Percentiles rank a stretch among this genome's conserved stretches.
Conservation (phyloP, 768 basidiomycete genomes). For the Dictyophora rubrovolvata region DNA sequence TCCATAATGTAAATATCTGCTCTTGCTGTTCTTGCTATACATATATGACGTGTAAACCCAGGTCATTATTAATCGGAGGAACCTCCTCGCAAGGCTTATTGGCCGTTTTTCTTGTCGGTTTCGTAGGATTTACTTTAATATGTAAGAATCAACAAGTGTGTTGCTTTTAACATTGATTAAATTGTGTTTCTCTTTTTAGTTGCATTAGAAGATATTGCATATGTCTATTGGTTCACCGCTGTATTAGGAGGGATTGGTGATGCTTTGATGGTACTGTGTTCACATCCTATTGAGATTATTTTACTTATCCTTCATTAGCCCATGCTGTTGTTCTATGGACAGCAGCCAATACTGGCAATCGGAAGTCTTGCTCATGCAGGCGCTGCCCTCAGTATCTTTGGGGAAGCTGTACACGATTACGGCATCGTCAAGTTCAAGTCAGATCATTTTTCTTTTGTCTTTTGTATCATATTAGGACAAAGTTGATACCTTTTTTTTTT, state of each 20-base stretch:
- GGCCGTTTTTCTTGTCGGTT: neutral
- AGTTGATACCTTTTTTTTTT: neutral
- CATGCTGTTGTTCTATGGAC: constrained; percentile 1
- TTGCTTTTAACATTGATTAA: neutral
- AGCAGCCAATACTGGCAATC: constrained; percentile 1
- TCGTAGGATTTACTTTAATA: constrained; percentile 2
- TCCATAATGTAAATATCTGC: neutral
- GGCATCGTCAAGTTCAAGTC: constrained; percentile 2
- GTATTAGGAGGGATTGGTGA: neutral
- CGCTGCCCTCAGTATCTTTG: neutral
- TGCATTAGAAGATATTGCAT: neutral
- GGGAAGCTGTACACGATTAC: neutral
- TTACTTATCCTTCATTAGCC: neutral
- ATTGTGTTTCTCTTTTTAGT: neutral
- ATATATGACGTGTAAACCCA: neutral
- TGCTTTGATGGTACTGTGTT: neutral
- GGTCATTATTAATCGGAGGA: constrained; percentile 2
- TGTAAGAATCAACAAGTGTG: neutral
- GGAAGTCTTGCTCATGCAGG: constrained; percentile 1
- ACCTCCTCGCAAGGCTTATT: neutral
- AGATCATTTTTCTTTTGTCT: neutral
- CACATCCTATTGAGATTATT: neutral
- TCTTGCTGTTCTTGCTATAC: neutral
- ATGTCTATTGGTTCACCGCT: neutral
- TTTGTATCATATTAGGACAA: neutral